Evolutionary conservation across 441 rosid genomes (phyloP), one percentile per base, ranked within the genome.

Genomic region (Mallotus repandus): DNA sequence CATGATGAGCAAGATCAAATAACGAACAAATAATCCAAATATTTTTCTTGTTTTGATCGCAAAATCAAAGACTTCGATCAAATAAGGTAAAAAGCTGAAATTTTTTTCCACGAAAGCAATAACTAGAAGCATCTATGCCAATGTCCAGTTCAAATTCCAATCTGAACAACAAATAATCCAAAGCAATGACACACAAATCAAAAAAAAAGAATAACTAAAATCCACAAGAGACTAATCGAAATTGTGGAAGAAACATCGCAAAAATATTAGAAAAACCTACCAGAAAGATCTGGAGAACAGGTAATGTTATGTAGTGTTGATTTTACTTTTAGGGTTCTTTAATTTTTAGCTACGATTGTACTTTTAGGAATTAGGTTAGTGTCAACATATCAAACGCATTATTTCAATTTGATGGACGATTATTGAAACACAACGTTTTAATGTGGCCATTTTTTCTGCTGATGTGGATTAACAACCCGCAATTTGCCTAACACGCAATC

Each of bases 251-350:
- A 48, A 12, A 25, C 22, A 68, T 41, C 16, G 3, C 32, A 29
- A 0, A 29, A 29, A 29, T 29, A 29, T 29, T 29, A 57, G 16
- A 59, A 70, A 63, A 69, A 64, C 73, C 74, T 72, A 75, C 79
- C 81, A 41, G 58, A 21, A 72, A 45, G 38, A 38, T 60, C 7
- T 29, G 76, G 67, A 77, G 79, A 78, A 60, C 67, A 75, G 29
- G 29, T 25, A 25, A 25, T 69, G 74, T 25, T 29, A 29, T 29
- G 32, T 29, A 29, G 32, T 29, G 29, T 29, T 29, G 2, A 29
- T 29, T 29, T 29, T 3, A 29, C 32, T 29, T 29, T 29, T 29
- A 2, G 32, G 32, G 32, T 29, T 29, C 32, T 29, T 29, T 3
- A 29, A 29, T 2, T 29, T 29, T 29, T 29, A 29, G 32, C 3